Conservation (phyloP, 345 rosid genomes). For the rapeseed (Brassica napus) region DNA sequence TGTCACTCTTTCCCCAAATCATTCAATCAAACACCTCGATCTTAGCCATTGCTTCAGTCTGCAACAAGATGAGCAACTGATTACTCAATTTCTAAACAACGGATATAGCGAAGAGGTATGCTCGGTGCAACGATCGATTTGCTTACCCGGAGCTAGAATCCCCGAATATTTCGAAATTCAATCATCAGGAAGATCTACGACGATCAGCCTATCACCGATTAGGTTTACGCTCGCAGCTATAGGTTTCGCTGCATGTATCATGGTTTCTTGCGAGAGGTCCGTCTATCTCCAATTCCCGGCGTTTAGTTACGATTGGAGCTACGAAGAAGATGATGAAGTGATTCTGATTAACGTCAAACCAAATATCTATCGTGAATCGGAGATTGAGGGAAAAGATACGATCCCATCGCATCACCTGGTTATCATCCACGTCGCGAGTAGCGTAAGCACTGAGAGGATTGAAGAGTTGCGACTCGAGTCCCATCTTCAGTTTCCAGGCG, state of each 20-base stretch:
- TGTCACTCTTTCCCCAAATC: neutral
- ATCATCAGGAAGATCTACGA: neutral
- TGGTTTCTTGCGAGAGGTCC: neutral
- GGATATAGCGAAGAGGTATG: neutral
- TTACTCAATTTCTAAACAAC: neutral
- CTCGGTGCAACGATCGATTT: neutral
- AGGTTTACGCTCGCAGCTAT: neutral
- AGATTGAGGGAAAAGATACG: slow-evolving; percentile 4
- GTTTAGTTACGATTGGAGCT: slow-evolving; percentile 14
- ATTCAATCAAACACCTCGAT: slow-evolving; percentile 28
- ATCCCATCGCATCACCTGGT: neutral
- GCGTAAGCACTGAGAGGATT: neutral
- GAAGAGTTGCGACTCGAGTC: slow-evolving; percentile 17
- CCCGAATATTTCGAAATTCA: neutral
- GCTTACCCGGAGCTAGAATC: neutral
- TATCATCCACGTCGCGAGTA: neutral
- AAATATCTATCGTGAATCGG: neutral
- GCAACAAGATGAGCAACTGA: neutral
- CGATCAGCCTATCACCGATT: neutral
- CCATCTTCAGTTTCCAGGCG: neutral
- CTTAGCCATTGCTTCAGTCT: slow-evolving; percentile 19
- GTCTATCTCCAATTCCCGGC: neutral
- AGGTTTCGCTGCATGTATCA: slow-evolving; percentile 9
- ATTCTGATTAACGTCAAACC: slow-evolving; percentile 23
- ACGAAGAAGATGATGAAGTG: neutral